These are phyloP conservation scores for Ceratocystis cubensis DNA, from an alignment of 2,329 filamentous ascomycete genomes.

Conservation along the genomic window DNA sequence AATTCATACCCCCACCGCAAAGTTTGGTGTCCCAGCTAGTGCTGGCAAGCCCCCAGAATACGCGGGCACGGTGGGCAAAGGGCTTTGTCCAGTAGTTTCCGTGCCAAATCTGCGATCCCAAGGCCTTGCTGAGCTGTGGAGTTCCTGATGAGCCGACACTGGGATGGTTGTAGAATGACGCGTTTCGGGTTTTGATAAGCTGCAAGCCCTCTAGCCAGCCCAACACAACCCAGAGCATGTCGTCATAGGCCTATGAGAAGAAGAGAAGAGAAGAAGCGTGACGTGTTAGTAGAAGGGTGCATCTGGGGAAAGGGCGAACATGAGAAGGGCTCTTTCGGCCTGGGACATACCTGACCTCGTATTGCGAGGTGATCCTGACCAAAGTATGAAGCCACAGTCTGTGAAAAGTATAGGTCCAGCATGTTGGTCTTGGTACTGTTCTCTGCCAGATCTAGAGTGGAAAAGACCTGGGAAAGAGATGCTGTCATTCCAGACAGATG, in stretches of 20 bases:
- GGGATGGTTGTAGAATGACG: slow-evolving; percentile 41
- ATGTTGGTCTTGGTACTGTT: slow-evolving; percentile 56
- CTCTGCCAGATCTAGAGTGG: slow-evolving; percentile 29
- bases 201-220: slow-evolving; percentile 76
- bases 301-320: neutral
- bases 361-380: slow-evolving; percentile 69
- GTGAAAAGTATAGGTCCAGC: slow-evolving; percentile 71
- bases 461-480: slow-evolving; percentile 53
- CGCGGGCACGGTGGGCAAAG: slow-evolving; percentile 68
- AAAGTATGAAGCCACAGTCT: slow-evolving; percentile 68
- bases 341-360: slow-evolving; percentile 39
- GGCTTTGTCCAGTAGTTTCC: slow-evolving; percentile 60
- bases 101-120: slow-evolving; percentile 50
- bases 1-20: slow-evolving; percentile 80
- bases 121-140: slow-evolving; percentile 26
- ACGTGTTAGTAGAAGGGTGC: slow-evolving; percentile 15
- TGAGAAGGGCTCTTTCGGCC: neutral
- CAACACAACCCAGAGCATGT: slow-evolving; percentile 90
- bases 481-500: slow-evolving; percentile 61
- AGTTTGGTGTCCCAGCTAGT: slow-evolving; percentile 70
- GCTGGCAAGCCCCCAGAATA: slow-evolving; percentile 74
- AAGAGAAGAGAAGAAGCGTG: too few relatives aligned
- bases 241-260: slow-evolving; percentile 61
- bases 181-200: slow-evolving; percentile 59
- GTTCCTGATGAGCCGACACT: slow-evolving; percentile 23